phyloP scores from a whole-genome alignment of 768 basidiomycete species.

The Boletus tomentosulus region DNA sequence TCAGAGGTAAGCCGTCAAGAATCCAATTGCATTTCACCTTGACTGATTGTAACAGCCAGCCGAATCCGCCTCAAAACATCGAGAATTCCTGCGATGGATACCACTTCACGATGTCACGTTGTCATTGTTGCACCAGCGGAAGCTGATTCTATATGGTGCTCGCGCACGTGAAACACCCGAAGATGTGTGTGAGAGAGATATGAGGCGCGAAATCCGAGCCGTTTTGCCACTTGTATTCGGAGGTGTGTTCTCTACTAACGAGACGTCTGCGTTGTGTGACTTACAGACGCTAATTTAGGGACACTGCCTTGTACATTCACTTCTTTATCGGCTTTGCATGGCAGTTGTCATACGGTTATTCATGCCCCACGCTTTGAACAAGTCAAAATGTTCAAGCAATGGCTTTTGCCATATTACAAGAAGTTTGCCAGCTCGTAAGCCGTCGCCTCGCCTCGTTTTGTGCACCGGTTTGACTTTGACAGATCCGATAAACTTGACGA shows the following conservation, averaged over 20 bases:
- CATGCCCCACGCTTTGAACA: constrained; percentile 70
- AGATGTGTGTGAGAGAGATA: constrained; percentile 63
- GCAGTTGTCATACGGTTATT: constrained; percentile 44
- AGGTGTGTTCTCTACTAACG: constrained; percentile 34
- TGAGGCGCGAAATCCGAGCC: constrained; percentile 63
- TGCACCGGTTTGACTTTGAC: not conserved
- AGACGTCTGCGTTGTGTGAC: not conserved
- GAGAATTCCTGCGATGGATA: constrained; percentile 66
- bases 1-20: constrained; percentile 40
- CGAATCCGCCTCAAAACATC: constrained; percentile 52
- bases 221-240: constrained; percentile 67
- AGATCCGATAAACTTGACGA: constrained; percentile 33
- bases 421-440: constrained; percentile 50
- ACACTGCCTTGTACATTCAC: constrained; percentile 19
- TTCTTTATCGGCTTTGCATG: constrained; percentile 38
- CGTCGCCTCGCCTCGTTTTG: not conserved
- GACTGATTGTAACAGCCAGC: constrained; percentile 5
- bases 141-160: constrained; percentile 63
- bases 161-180: constrained; percentile 68
- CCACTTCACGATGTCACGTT: constrained; percentile 58
- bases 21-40: not conserved
- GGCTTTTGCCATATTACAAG: constrained; percentile 70
- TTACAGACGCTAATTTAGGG: constrained; percentile 31
- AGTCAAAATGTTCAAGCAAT: constrained; percentile 62
- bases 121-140: constrained; percentile 65